Conservation (phyloP, 2,329 filamentous ascomycete species). For the Microsporum audouinii region DNA sequence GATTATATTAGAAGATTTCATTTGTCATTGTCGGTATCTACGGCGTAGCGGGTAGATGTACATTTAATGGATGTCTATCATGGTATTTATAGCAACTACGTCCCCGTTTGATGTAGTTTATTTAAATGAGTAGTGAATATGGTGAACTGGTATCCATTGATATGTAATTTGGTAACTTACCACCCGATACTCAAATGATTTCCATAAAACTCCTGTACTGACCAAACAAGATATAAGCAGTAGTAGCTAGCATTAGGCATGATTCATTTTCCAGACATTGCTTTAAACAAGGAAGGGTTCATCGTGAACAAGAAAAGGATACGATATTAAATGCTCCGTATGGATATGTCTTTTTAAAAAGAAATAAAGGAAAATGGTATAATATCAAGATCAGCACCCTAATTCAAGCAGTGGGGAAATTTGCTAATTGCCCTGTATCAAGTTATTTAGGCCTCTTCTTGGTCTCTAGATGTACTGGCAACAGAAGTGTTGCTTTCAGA, state of each 20-base stretch:
- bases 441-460: constrained; percentile 1
- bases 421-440: not conserved
- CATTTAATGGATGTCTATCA: too few relatives aligned
- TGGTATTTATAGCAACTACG: too few relatives aligned
- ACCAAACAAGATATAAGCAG: not conserved
- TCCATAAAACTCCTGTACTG: not conserved
- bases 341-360: not conserved
- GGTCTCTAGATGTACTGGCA: not conserved
- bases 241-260: not conserved
- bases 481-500: constrained; percentile 6
- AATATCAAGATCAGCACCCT: not conserved
- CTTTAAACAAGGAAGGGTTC: not conserved
- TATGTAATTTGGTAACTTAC: not conserved
- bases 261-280: not conserved
- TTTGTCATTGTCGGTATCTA: not conserved
- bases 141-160: not conserved
- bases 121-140: not conserved
- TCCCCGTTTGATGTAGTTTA: not conserved
- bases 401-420: not conserved
- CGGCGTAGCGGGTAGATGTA: too few relatives aligned
- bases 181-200: not conserved
- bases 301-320: not conserved
- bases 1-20: not conserved
- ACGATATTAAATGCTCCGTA: not conserved
- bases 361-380: not conserved